phyloP scores from a whole-genome alignment of 192 early-diverging fungal species.

The Podila epicladia region DNA sequence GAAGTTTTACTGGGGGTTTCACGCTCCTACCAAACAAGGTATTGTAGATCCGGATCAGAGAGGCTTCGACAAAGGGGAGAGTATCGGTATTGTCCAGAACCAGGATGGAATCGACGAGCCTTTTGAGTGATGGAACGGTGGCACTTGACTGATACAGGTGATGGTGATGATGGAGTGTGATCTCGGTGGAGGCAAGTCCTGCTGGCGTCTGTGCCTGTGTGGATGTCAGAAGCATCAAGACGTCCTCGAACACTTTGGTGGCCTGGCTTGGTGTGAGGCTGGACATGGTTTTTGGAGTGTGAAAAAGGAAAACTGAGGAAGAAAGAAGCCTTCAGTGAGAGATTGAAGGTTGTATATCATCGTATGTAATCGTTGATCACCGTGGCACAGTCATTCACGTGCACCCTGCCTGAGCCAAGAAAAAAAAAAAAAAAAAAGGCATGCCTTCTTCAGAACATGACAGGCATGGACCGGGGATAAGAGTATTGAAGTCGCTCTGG shows the following conservation, averaged over 20 bases:
- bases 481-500: no score
- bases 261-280: neutral
- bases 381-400: no score
- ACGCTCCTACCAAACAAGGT: neutral
- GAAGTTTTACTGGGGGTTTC: neutral
- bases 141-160: neutral
- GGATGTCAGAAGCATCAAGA: neutral
- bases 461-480: no score
- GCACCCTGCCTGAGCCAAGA: no score
- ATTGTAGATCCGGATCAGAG: neutral
- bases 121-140: neutral
- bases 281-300: neutral
- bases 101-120: neutral
- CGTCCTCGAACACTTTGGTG: neutral
- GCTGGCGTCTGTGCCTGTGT: neutral
- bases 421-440: no score
- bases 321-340: neutral
- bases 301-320: neutral
- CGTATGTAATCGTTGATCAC: no score
- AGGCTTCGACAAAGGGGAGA: neutral
- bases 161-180: no score
- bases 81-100: conserved; percentile 4
- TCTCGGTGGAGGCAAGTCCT: no score
- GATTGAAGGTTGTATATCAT: no score
- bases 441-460: no score